Conservation (phyloP, 345 rosid genomes). For the Eucalyptus pauciflora region DNA sequence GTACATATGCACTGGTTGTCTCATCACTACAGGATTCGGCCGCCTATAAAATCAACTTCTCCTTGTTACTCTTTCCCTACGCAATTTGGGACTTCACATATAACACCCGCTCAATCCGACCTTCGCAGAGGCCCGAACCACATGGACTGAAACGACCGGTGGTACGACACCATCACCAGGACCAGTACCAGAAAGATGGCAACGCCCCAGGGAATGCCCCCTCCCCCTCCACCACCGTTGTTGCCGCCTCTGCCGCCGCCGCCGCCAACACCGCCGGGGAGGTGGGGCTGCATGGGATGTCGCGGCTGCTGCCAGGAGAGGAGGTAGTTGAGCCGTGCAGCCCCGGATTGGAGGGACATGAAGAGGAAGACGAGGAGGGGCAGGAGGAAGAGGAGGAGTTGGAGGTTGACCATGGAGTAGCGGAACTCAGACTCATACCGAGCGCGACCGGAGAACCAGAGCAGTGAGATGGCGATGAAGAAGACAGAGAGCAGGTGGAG, state of each 20-base stretch:
- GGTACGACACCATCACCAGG: slow-evolving; percentile 32
- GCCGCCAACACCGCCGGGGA: background rate
- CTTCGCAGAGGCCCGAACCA: slow-evolving; percentile 32
- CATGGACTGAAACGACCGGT: slow-evolving; percentile 37
- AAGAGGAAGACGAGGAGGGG: slow-evolving; percentile 22
- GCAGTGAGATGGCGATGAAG: slow-evolving; percentile 28
- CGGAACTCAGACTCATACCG: slow-evolving; percentile 16
- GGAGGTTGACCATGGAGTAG: slow-evolving; percentile 14
- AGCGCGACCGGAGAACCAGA: slow-evolving; percentile 29
- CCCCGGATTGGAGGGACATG: slow-evolving; percentile 6
- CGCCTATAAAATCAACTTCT: background rate
- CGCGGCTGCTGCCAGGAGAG: background rate
- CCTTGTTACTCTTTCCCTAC: background rate
- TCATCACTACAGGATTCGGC: background rate
- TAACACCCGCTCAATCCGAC: background rate
- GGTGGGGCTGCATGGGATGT: background rate
- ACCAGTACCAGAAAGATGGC: slow-evolving; percentile 22
- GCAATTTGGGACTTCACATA: background rate
- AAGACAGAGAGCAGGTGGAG: slow-evolving; percentile 27
- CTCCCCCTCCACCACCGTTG: background rate
- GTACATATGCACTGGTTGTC: background rate
- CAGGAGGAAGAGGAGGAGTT: slow-evolving; percentile 16
- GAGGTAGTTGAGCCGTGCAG: background rate
- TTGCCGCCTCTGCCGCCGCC: background rate
- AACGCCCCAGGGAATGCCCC: slow-evolving; percentile 28